Evolutionary conservation across 1,284 basidiomycete genomes (phyloP).

Genomic region (Ceratobasidium sp.): DNA sequence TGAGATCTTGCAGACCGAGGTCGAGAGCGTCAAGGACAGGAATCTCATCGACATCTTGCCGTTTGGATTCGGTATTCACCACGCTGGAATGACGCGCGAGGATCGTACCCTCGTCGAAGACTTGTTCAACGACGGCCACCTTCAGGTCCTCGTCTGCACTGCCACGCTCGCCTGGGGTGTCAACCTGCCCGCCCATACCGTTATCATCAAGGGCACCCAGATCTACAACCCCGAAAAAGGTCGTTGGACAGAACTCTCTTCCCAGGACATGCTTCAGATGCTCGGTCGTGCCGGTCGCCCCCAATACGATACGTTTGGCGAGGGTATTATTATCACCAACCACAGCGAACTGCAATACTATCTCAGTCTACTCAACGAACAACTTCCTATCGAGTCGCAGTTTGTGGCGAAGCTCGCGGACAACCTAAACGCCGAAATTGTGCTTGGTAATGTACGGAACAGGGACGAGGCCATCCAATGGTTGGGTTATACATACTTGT

Average conservation of each 20-base stretch:
- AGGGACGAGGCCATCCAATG: constrained; percentile 97
- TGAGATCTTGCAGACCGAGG: constrained; percentile 86
- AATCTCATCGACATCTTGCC: constrained; percentile 91
- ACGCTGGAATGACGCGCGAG: constrained; percentile 97
- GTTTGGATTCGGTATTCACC: constrained; percentile 97
- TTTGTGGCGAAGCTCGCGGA: constrained; percentile 93
- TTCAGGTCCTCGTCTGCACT: constrained; percentile 96
- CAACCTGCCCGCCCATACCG: constrained; percentile 96
- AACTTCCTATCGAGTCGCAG: constrained; percentile 96
- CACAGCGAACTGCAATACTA: constrained; percentile 98
- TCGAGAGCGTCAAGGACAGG: constrained; percentile 81
- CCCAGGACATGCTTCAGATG: constrained; percentile 99
- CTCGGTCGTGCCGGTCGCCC: constrained; percentile 97
- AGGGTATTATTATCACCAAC: constrained; percentile 99
- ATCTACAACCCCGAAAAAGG: constrained; percentile 99
- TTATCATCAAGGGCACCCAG: constrained; percentile 99
- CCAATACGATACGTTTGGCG: constrained; percentile 96
- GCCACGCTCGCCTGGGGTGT: constrained; percentile 99
- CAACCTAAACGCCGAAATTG: constrained; percentile 97
- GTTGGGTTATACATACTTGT: constrained; percentile 95
- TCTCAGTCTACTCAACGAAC: constrained; percentile 90
- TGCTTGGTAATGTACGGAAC: constrained; percentile 93
- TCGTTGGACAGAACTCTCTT: constrained; percentile 94
- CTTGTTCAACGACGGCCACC: constrained; percentile 88
- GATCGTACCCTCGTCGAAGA: constrained; percentile 95